Evolutionary conservation across 371 early-diverging fungal genomes (phyloP).

Genomic region (Apophysomyces trapeziformis): DNA sequence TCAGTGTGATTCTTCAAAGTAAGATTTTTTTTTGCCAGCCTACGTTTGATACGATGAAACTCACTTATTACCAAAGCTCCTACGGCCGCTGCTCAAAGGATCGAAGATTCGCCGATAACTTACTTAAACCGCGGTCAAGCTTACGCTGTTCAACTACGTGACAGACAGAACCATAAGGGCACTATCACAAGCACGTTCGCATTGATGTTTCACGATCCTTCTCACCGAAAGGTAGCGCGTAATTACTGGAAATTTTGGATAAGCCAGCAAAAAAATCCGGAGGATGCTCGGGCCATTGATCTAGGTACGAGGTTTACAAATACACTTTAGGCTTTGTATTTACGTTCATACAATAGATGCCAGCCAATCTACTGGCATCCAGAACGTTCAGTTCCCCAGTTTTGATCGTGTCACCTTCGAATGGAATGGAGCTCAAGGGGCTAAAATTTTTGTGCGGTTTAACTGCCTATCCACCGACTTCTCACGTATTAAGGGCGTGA

Average conservation of each 20-base stretch:
- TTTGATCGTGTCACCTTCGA: constrained; percentile 80
- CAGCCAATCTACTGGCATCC: constrained; percentile 45
- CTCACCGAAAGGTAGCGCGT: constrained; percentile 69
- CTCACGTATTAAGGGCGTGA: constrained; percentile 83
- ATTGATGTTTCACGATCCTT: constrained; percentile 75
- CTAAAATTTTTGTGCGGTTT: constrained; percentile 74
- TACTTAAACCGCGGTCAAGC: constrained; percentile 73
- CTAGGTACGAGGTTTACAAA: constrained; percentile 43
- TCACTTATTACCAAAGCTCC: constrained; percentile 31
- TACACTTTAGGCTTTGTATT: background rate
- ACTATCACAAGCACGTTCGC: constrained; percentile 63
- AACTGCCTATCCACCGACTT: constrained; percentile 86
- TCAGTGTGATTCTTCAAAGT: constrained; percentile 11
- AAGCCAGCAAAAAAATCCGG: constrained; percentile 67
- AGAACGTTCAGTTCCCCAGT: constrained; percentile 55
- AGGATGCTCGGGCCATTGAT: constrained; percentile 68
- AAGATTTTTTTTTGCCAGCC: background rate
- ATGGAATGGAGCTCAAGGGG: constrained; percentile 74
- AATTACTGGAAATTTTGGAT: constrained; percentile 84
- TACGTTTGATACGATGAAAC: background rate
- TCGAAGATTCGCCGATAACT: constrained; percentile 54
- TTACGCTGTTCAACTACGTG: constrained; percentile 50
- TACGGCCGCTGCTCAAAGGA: constrained; percentile 38
- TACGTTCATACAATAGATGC: constrained; percentile 22
- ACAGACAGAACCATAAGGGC: constrained; percentile 40